Evolutionary conservation across 805 yeast genomes (phyloP), one percentile per base, ranked within the genome.

Genomic region (Cyberlindnera subsufficiens): DNA sequence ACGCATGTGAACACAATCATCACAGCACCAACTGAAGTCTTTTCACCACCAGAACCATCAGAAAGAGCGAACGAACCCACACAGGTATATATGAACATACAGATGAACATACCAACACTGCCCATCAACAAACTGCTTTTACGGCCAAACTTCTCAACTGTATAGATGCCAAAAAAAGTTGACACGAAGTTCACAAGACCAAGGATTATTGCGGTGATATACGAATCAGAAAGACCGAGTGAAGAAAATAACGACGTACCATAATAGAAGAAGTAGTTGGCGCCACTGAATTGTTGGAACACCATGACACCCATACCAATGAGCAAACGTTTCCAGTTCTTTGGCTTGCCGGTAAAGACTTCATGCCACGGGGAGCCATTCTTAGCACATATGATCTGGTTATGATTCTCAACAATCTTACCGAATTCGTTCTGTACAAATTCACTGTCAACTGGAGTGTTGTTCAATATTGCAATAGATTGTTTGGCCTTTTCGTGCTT

Each of bases 1-100:
- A 80, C 57, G 65, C 86, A 80, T 6, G 87, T 72, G 42, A 82
- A 68, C 54, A 73, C 72, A 56, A 82, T 79, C 85, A 82, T 77
- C 10, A 72, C 76, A 47, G 67, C 56, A 55, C 86, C 86, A 38
- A 75, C 72, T 31, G 75, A 65, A 38, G 63, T 63, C 18, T 67
- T 59, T 30, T 74, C 60, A 53, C 66, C 42, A 30, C 71, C 71
- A 44, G 68, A 59, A 56, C 30, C 29, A 50, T 65, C 33, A 52
- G 61, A 64, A 45, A 78, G 65, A 32, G 64, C 57, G 50, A 72
- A 74, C 15, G 77, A 71, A 44, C 88, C 89, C 41, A 82, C 65
- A 35, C 75, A 67, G 5, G 88, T 71, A 58, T 78, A 82, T 45
- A 80, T 68, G 35, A 79, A 56, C 71, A 81, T 76, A 55, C 81